These are phyloP conservation scores for Linnemannia schmuckeri DNA, from an alignment of 192 early-diverging fungal genomes.

Conservation along the genomic window DNA sequence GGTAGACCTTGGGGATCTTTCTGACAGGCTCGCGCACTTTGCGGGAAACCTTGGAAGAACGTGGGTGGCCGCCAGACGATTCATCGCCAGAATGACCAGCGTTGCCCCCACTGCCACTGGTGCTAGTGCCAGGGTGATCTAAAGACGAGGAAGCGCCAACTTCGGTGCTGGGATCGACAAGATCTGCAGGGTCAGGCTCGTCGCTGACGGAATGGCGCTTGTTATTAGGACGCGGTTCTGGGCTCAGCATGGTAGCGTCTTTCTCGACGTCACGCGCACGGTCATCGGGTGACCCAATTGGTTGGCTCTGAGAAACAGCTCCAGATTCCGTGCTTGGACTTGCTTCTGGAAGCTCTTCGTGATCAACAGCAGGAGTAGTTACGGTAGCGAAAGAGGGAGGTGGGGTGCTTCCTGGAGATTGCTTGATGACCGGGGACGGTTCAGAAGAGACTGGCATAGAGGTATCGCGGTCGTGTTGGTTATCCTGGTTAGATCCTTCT, in stretches of 20 bases:
- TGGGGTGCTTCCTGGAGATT: background rate
- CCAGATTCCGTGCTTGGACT: background rate
- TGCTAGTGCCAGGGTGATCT: background rate
- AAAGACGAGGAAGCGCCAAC: background rate
- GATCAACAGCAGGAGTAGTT: background rate
- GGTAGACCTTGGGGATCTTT: slow-evolving; percentile 45
- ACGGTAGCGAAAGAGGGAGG: background rate
- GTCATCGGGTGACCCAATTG: background rate
- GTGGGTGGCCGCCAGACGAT: background rate
- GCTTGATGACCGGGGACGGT: background rate
- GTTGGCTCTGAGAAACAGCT: background rate
- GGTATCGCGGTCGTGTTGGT: background rate
- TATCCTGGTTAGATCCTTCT: background rate
- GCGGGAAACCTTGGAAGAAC: slow-evolving; percentile 4
- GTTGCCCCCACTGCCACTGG: background rate
- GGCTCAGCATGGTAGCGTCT: background rate
- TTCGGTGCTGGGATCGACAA: background rate
- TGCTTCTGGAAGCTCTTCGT: background rate
- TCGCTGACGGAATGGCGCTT: background rate
- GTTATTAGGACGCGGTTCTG: background rate
- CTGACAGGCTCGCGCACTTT: slow-evolving; percentile 9
- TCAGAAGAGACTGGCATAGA: background rate
- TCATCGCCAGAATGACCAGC: background rate
- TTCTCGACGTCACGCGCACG: background rate
- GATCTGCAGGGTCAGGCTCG: background rate